These are phyloP conservation scores for Stemphylium vesicarium DNA, from an alignment of 2,329 filamentous ascomycete species.

Conservation along the genomic window DNA sequence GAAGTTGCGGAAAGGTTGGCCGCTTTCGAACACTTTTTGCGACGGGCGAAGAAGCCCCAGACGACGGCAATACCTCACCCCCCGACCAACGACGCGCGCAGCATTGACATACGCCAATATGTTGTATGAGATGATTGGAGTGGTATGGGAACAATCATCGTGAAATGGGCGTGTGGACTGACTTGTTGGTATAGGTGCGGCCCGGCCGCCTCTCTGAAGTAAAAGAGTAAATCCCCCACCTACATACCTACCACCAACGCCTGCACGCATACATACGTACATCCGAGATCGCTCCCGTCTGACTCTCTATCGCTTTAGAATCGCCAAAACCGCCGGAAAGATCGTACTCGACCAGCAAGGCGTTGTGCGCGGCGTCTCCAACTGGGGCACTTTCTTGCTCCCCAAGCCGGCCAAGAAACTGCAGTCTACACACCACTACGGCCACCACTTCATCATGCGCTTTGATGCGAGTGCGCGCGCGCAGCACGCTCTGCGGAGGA, in stretches of 20 bases:
- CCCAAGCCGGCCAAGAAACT: constrained; percentile 80
- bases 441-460: constrained; percentile 98
- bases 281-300: background rate
- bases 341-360: constrained; percentile 83
- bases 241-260: constrained; percentile 1
- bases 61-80: background rate
- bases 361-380: constrained; percentile 88
- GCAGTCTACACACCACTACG: constrained; percentile 81
- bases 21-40: constrained; percentile 30
- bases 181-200: constrained; percentile 70
- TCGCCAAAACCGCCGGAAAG: constrained; percentile 83
- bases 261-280: constrained; percentile 1
- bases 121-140: constrained; percentile 97
- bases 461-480: constrained; percentile 80
- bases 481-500: constrained; percentile 76
- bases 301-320: constrained; percentile 61
- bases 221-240: constrained; percentile 73
- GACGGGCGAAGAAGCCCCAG: constrained; percentile 22
- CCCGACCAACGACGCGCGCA: background rate
- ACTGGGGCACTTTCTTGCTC: constrained; percentile 93
- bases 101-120: constrained; percentile 56
- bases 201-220: constrained; percentile 89
- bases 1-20: constrained; percentile 26
- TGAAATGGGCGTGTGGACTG: background rate
- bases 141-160: constrained; percentile 66